phyloP scores from a whole-genome alignment of 805 yeast genomes.

The Hanseniaspora jakobsenii region DNA sequence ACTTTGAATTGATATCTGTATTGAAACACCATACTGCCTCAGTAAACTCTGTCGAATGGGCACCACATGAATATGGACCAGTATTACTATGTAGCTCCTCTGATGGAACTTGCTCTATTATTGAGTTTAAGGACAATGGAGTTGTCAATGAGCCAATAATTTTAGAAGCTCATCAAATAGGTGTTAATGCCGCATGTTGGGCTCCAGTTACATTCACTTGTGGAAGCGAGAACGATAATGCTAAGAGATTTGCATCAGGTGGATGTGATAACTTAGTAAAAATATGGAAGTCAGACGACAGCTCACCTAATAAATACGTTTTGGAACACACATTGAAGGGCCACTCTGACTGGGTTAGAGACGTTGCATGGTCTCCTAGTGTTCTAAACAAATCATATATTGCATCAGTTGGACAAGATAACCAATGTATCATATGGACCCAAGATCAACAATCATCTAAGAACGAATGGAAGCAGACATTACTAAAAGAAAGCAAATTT shows the following conservation, averaged over 20 bases:
- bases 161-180: conserved; percentile 75
- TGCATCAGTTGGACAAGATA: conserved; percentile 95
- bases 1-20: conserved; percentile 78
- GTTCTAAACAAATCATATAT: conserved; percentile 75
- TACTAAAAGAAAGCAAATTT: conserved; percentile 65
- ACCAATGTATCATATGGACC: conserved; percentile 90
- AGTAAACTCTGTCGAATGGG: conserved; percentile 91
- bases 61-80: conserved; percentile 95
- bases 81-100: conserved; percentile 79
- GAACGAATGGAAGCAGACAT: conserved; percentile 69
- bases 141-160: conserved; percentile 43
- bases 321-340: conserved; percentile 74
- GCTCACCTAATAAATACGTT: conserved; percentile 33
- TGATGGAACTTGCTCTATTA: conserved; percentile 83
- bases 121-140: conserved; percentile 86
- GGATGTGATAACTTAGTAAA: conserved; percentile 92
- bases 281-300: conserved; percentile 68
- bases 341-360: conserved; percentile 97
- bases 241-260: conserved; percentile 77
- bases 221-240: conserved; percentile 29
- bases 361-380: conserved; percentile 96
- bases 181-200: conserved; percentile 93
- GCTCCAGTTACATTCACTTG: conserved; percentile 41
- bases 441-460: conserved; percentile 44
- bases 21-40: conserved; percentile 86